Evolutionary conservation across 192 early-diverging fungal genomes (phyloP).

Genomic region (Coemansia sp.): DNA sequence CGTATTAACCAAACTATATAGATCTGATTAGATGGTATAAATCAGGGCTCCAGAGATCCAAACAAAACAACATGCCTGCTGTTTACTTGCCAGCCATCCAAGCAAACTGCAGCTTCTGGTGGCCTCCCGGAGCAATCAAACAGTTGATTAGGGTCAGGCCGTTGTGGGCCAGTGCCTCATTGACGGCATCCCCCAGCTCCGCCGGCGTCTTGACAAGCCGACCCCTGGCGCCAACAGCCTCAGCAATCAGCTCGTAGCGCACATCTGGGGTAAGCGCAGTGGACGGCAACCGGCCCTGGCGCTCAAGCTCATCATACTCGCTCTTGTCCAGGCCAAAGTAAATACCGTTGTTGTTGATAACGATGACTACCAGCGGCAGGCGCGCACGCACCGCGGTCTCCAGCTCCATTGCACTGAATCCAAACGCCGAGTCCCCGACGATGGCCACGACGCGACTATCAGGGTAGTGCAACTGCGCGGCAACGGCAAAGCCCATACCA

Average conservation of each 20-base stretch:
- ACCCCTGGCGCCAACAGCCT: constrained; percentile 66
- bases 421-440: constrained; percentile 78
- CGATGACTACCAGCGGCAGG: constrained; percentile 67
- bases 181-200: constrained; percentile 57
- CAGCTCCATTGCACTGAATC: constrained; percentile 77
- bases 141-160: constrained; percentile 67
- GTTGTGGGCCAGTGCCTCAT: constrained; percentile 43
- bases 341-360: constrained; percentile 80
- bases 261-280: constrained; percentile 66
- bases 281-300: constrained; percentile 54
- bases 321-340: constrained; percentile 64
- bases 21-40: too few species aligned
- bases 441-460: constrained; percentile 61
- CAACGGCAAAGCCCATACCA: constrained; percentile 72
- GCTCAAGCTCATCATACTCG: constrained; percentile 50
- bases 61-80: neutral
- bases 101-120: constrained; percentile 59
- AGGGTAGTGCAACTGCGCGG: constrained; percentile 60
- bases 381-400: constrained; percentile 66
- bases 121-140: constrained; percentile 63
- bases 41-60: too few species aligned
- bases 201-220: constrained; percentile 59
- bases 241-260: constrained; percentile 67
- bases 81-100: constrained; percentile 51
- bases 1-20: too few species aligned